Evolutionary conservation across 345 rosid species (phyloP).

Genomic region (Gossypium sturtianum): DNA sequence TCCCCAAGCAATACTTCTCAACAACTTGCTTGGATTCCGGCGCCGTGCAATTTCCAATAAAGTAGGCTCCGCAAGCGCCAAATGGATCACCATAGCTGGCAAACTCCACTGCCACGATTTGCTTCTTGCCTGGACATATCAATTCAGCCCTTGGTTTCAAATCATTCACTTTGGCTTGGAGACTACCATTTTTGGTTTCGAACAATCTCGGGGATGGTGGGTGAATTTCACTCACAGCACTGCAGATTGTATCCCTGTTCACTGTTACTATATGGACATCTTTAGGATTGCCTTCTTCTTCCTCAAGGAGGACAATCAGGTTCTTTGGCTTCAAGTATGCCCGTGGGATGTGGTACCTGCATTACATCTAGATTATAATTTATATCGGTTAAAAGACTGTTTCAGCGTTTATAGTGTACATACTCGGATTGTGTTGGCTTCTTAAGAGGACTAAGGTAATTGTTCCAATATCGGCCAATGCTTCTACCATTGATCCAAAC

Average conservation of each 20-base stretch:
- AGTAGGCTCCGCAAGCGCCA: slow-evolving; percentile 59
- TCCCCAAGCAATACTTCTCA: slow-evolving; percentile 67
- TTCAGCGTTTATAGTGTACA: not conserved
- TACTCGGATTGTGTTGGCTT: slow-evolving; percentile 67
- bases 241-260: slow-evolving; percentile 75
- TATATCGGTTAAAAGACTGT: not conserved
- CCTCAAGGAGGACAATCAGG: slow-evolving; percentile 64
- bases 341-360: slow-evolving; percentile 84
- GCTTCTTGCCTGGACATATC: slow-evolving; percentile 40
- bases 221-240: slow-evolving; percentile 42
- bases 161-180: slow-evolving; percentile 29
- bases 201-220: slow-evolving; percentile 56
- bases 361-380: no score
- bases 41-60: slow-evolving; percentile 50
- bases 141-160: slow-evolving; percentile 44
- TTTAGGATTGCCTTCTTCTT: slow-evolving; percentile 49
- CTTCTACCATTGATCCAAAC: slow-evolving; percentile 76
- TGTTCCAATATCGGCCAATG: slow-evolving; percentile 82
- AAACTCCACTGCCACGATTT: slow-evolving; percentile 56
- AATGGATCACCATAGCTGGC: slow-evolving; percentile 74
- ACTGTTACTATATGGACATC: slow-evolving; percentile 43
- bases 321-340: slow-evolving; percentile 64
- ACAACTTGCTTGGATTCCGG: slow-evolving; percentile 45
- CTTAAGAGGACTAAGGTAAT: slow-evolving; percentile 59
- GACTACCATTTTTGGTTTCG: slow-evolving; percentile 31